Evolutionary conservation across 768 basidiomycete species (phyloP).

Genomic region (Russula virescens): DNA sequence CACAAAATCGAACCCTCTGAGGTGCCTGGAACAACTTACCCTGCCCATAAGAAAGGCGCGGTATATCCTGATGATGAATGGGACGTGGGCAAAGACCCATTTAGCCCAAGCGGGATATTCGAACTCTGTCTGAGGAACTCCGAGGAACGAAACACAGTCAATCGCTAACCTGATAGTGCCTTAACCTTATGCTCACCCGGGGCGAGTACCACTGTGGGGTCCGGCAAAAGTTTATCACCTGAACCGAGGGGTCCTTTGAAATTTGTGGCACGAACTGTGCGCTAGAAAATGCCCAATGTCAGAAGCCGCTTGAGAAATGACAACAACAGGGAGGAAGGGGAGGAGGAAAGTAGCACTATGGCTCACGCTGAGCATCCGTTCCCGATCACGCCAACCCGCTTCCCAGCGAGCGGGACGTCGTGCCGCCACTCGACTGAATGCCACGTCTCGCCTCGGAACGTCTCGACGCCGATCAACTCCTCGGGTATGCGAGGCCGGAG

Average conservation of each 20-base stretch:
- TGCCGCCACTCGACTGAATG: constrained; percentile 55
- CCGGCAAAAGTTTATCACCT: constrained; percentile 50
- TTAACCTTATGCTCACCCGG: constrained; percentile 36
- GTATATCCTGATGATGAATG: constrained; percentile 44
- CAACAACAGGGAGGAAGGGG: too few species aligned
- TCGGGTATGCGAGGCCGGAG: constrained; percentile 27
- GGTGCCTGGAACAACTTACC: constrained; percentile 30
- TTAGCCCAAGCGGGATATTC: constrained; percentile 41
- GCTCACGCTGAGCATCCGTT: constrained; percentile 54
- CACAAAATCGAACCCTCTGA: neutral
- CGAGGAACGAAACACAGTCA: constrained; percentile 21
- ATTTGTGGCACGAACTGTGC: constrained; percentile 58
- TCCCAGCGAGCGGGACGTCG: constrained; percentile 45
- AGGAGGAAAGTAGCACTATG: neutral
- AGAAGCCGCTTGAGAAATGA: too few species aligned
- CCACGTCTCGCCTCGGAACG: constrained; percentile 46
- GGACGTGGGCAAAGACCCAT: constrained; percentile 52
- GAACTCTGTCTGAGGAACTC: constrained; percentile 34
- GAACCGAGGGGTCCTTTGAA: constrained; percentile 42
- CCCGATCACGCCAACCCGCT: constrained; percentile 55
- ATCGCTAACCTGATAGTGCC: too few species aligned
- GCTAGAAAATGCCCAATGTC: constrained; percentile 34
- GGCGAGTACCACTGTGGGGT: constrained; percentile 55
- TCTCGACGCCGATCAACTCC: constrained; percentile 26
- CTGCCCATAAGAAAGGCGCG: constrained; percentile 43